Base-by-base conservation (phyloP, 1,284 basidiomycete genomes). In the Melampsora americana region DNA sequence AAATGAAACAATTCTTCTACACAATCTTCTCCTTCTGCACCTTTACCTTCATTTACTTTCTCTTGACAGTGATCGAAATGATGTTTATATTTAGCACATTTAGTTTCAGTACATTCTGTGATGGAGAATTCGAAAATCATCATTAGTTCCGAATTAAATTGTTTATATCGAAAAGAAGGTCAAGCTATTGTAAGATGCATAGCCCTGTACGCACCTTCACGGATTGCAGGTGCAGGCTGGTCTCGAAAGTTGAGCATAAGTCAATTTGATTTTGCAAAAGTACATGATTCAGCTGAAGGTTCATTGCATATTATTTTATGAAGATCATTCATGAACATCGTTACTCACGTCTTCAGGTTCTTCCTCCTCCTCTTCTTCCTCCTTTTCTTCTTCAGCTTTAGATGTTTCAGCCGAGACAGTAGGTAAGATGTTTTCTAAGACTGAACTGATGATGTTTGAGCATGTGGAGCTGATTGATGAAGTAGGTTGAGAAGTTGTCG, bases 1-100 rank as follows among this genome's bases (percentile, higher is more conserved):
- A 76, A 65, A 42, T 76, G 73, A 59, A 76, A 76, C 14, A 76
- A 39, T 53, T 76, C 73, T 56, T 76, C 73, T 9, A 76, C 73
- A 60, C 73, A 76, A 65, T 76, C 73, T 35, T 76, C 73, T 26
- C 73, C 73, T 26, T 76, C 61, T 26, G 50, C 66, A n/a, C 66
- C 35, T 35, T 35, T 35, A 35, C 35, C 35, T 35, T 35, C 35
- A 35, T 35, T 9, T 35, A 35, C 35, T 35, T 9, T 4, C 9
- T 35, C 35, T 35, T 35, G 35, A 35, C 5, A 4, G 9, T 35
- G 35, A 35, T 35, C 9, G 3, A 35, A 35, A 35, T 9, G 9
- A 35, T 35, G 35, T 35, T 35, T 35, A 9, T 35, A 35, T 35
- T 35, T 35, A 35, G 35, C 9, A 35, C 35, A 35, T 35, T 76